Conservation (phyloP, 495 filamentous ascomycete genomes). For the Cudoniella acicularis region DNA sequence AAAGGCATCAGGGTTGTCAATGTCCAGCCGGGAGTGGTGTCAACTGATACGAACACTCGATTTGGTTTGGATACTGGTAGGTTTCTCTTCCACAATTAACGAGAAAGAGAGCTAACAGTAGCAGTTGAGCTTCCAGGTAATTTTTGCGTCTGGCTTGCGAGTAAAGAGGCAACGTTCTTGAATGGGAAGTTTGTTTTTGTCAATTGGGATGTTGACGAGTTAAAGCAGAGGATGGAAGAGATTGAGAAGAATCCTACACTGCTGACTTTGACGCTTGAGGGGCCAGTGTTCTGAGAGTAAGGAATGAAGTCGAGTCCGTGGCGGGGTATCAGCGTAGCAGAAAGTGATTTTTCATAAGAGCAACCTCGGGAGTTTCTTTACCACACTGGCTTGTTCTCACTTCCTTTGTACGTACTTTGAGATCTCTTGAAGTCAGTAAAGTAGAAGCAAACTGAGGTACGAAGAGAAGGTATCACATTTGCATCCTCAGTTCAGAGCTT, state of each 20-base stretch:
- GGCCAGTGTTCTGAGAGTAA: too few species aligned
- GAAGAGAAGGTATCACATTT: too few species aligned
- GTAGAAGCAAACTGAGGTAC: too few species aligned
- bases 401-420: too few species aligned
- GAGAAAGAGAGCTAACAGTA: neutral
- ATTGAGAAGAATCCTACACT: constrained; percentile 25
- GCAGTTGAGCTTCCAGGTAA: constrained; percentile 11
- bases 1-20: constrained; percentile 31
- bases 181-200: constrained; percentile 42
- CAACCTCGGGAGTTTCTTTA: too few species aligned
- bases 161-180: constrained; percentile 42
- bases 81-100: neutral
- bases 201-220: constrained; percentile 52
- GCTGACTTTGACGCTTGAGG: neutral
- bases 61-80: neutral
- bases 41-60: constrained; percentile 30
- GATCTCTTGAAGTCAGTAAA: too few species aligned
- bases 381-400: too few species aligned
- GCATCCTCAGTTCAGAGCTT: too few species aligned
- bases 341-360: too few species aligned
- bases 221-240: constrained; percentile 36
- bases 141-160: constrained; percentile 46
- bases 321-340: too few species aligned
- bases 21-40: constrained; percentile 37
- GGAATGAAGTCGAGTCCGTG: too few species aligned